Evolutionary conservation across 306 rosid species (phyloP), one percentile per base, ranked within the genome.

Genomic region (Quercus glauca): DNA sequence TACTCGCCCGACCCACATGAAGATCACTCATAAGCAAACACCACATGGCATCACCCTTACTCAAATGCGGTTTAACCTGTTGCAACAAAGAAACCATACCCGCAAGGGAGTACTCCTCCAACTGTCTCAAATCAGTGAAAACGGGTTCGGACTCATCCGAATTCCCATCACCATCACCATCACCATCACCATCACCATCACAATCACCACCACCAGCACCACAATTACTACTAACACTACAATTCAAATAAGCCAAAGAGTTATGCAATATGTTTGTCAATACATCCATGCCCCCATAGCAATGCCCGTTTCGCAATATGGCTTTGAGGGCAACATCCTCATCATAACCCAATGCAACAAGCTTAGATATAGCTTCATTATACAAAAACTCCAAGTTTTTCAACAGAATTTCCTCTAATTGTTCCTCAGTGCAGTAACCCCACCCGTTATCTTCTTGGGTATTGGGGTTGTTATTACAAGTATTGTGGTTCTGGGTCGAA

Each of bases 31-130:
- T 95, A 28, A 92, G 93, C 92, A 95, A 84, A 84, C 98, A 91
- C 97, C 98, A 91, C 98, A 95, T 90, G 13, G 97, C 99, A 84
- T 95, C 98, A 5, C 96, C 96, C 85, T 91, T 92, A 77, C 89
- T 95, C 91, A 95, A 87, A 78, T 89, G 81, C 12, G 97, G 97
- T 77, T 90, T 92, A 75, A 90, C 85, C 71, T 90, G 98, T 60
- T 90, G 97, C 86, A 95, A 86, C 89, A 92, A 83, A 82, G 94
- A 88, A 55, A 92, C 96, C 97, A 92, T 91, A 37, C 94, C 91
- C 0, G 95, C 95, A 61, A 95, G 85, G 7, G 97, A 87, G 63
- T 90, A 90, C 89, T 90, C 97, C 87, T 91, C 91, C 73, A 95
- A 72, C 83, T 95, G 99, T 88, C 85, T 92, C 81, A 95, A 85